Evolutionary conservation across 495 filamentous ascomycete species (phyloP), one percentile per base, ranked within the genome.

Genomic region (Aspergillus olivimuriae): DNA sequence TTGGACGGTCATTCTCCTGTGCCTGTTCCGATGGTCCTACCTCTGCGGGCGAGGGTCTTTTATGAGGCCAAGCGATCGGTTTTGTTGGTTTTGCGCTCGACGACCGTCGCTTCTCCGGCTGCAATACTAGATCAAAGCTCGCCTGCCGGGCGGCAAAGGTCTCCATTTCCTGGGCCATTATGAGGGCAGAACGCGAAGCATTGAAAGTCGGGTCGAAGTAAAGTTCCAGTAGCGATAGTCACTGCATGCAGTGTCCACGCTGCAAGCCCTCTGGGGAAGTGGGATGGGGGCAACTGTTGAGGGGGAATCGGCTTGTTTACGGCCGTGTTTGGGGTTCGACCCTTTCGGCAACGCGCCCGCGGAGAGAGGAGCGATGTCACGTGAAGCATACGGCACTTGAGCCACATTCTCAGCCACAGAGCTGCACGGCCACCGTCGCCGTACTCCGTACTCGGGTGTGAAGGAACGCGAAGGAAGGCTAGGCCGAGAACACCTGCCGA

Each of bases 61-160:
- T 75, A 55, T 89, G 84, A 24, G 89, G 85, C 89, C 89, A 95
- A 54, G 74, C 70, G 34, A 86, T 57, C 2, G 74, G 68, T 55
- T 84, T 79, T 10, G 74, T 68, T 28, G 74, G 66, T 58, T 79
- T 83, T 45, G 77, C 71, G 61, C 72, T 74, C 4, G 87, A 89
- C 19, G 75, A 70, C 56, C 87, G 77, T 49, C 81, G 78, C 53
- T 84, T 85, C 28, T 73, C 69, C 2, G 76, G 62, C 43, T 74
- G 76, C 61, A 74, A 70, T 36, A 73, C 63, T 37, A 46, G 68
- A 44, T 82, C 75, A 58, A 95, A 95, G 15, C 86, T 88, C 33
- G 80, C 78, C 26, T 91, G 70, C 35, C 89, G 83, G 46, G 79
- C 82, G 43, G 82, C 75, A 40, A 78, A 82, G n/a, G 81, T 80